These are phyloP conservation scores for Linum lewisii DNA, from an alignment of 345 rosid species.

Conservation along the genomic window DNA sequence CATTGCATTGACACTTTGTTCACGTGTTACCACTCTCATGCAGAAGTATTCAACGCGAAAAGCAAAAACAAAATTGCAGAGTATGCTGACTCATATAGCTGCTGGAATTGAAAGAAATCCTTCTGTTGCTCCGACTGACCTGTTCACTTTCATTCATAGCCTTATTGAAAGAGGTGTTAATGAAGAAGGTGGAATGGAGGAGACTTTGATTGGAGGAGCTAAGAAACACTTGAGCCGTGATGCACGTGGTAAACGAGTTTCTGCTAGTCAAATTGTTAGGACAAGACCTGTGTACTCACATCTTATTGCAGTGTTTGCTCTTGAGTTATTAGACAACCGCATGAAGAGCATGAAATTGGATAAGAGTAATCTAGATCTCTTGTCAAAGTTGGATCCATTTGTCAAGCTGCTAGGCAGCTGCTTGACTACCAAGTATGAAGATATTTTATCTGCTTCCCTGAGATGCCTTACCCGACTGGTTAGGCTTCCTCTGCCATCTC, in stretches of 20 bases:
- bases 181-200: slow-evolving; percentile 34
- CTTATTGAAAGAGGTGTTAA: slow-evolving; percentile 49
- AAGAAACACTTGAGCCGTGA: too few species aligned
- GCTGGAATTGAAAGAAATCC: slow-evolving; percentile 77
- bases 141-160: slow-evolving; percentile 56
- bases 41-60: too few species aligned
- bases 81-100: slow-evolving; percentile 57
- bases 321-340: slow-evolving; percentile 45
- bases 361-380: slow-evolving; percentile 29
- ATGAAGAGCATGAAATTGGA: slow-evolving; percentile 46
- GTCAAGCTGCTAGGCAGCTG: slow-evolving; percentile 52
- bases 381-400: slow-evolving; percentile 82
- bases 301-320: slow-evolving; percentile 70
- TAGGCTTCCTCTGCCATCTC: slow-evolving; percentile 71
- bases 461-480: slow-evolving; percentile 65
- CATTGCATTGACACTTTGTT: too few species aligned
- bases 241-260: too few species aligned
- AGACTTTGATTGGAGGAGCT: slow-evolving; percentile 20
- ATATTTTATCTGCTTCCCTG: slow-evolving; percentile 60
- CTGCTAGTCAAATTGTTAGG: slow-evolving; percentile 24
- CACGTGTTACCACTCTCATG: too few species aligned
- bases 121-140: slow-evolving; percentile 62
- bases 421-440: slow-evolving; percentile 82
- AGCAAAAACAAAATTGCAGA: too few species aligned
- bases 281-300: slow-evolving; percentile 42